Percentiles rank a stretch among this genome's conserved stretches.
phyloP scores from a whole-genome alignment of 1,284 basidiomycete genomes.

The Cerioporus squamosus region DNA sequence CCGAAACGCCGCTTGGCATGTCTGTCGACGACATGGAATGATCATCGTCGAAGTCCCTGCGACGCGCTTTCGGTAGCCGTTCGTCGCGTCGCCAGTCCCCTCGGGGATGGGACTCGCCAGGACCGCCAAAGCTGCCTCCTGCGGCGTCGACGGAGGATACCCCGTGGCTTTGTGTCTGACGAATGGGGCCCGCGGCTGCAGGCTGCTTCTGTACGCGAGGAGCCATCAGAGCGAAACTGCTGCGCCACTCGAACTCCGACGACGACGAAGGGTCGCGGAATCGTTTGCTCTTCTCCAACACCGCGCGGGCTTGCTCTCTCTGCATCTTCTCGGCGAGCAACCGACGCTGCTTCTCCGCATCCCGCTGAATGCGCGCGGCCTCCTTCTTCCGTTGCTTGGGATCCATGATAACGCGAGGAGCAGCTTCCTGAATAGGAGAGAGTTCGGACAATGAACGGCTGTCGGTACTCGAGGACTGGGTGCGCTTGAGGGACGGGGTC shows the following conservation, averaged over 20 bases:
- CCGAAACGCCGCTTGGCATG: conserved; percentile 74
- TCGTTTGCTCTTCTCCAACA: conserved; percentile 90
- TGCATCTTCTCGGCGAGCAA: conserved; percentile 75
- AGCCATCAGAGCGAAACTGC: conserved; percentile 42
- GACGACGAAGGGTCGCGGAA: conserved; percentile 58
- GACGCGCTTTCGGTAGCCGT: conserved; percentile 76
- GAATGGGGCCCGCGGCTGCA: conserved; percentile 58
- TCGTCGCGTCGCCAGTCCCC: conserved; percentile 59
- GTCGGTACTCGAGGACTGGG: conserved; percentile 82
- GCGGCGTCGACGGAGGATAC: conserved; percentile 62
- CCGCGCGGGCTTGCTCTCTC: conserved; percentile 90
- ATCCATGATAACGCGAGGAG: conserved; percentile 46
- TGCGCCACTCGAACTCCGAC: conserved; percentile 65
- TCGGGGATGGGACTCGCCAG: conserved; percentile 39
- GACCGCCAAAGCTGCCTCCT: conserved; percentile 55
- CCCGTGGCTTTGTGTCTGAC: conserved; percentile 53
- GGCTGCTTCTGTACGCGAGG: conserved; percentile 53
- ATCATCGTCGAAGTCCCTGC: conserved; percentile 86
- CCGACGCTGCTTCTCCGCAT: conserved; percentile 89
- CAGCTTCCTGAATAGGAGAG: conserved; percentile 44
- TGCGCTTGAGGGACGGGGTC: conserved; percentile 79
- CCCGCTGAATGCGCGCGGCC: conserved; percentile 80
- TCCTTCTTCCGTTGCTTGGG: conserved; percentile 91
- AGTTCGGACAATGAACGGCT: conserved; percentile 64
- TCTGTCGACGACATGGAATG: conserved; percentile 90